Base-by-base conservation (phyloP, 176 grass and related monocot species). In the Cocos nucifera region DNA sequence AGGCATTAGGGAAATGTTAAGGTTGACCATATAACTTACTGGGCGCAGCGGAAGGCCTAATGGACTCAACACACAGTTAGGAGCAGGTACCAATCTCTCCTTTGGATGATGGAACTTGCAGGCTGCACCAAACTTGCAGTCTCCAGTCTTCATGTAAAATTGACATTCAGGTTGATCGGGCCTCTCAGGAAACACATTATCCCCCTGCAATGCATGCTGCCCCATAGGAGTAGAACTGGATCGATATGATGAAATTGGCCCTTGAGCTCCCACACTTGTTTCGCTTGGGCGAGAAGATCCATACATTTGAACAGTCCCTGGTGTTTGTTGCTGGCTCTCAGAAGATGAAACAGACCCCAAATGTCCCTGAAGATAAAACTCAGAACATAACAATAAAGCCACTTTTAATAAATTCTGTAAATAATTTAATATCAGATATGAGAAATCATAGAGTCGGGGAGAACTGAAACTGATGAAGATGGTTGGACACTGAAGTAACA, bases 101-200 rank as follows among this genome's bases (percentile, higher is more conserved):
- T 61, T 76, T 17, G 94, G 94, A 88, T 99, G 94, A 76, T 99
- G 82, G 67, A 99, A 99, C 74, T 93, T 99, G 82, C 94, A 99
- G 4, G 78, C 85, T 58, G 82, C 84, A 54, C 94, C 94, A 57
- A 99, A 99, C 61, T 99, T 99, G 71, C 94, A 99, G 68, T 99
- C 94, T 71, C 94, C 94, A 21, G 94, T 99, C 83, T 99, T 99
- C 85, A 99, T 92, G 70, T 99, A 99, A 72, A 91, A 99, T 64
- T 93, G 89, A 19, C 94, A 99, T 85, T 99, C 88, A 32, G 94
- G 94, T 56, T 99, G 76, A 78, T 93, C 94, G n/a, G 94, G 85
- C 61, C 88, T 84, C 54, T 99, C 94, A 56, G 94, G 94, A 79
- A 99, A 99, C 27, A 92, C 65, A 74, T 77, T 93, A 15, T 93